Conservation (phyloP, 163 green algal species). For the Chlamydomonas reinhardtii region DNA sequence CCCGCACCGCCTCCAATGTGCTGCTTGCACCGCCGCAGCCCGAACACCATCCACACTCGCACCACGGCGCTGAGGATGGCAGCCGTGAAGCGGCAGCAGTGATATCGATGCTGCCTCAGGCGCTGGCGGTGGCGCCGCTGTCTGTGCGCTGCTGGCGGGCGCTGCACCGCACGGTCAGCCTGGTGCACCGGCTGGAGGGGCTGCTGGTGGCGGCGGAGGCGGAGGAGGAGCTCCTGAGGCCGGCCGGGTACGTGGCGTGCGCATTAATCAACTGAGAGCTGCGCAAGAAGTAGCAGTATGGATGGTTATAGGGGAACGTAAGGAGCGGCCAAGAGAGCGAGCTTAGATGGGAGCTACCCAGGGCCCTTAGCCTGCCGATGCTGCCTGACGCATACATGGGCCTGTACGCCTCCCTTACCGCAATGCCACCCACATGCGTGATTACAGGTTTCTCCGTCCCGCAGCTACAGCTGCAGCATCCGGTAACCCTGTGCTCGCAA, state of each 20-base stretch:
- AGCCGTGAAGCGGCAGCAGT: not conserved
- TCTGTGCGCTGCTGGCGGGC: not conserved
- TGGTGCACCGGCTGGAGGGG: constrained; percentile 7
- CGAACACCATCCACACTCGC: too few relatives aligned
- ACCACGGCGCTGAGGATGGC: too few relatives aligned
- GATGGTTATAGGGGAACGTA: too few relatives aligned
- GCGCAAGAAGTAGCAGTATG: too few relatives aligned
- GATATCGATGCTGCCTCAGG: constrained; percentile 6
- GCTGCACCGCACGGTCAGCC: not conserved
- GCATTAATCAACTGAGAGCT: too few relatives aligned
- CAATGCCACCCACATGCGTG: too few relatives aligned
- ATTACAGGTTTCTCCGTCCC: not conserved
- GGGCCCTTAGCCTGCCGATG: too few relatives aligned
- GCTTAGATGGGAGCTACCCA: too few relatives aligned
- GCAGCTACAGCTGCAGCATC: not conserved
- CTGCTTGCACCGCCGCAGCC: not conserved
- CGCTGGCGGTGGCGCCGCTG: constrained; percentile 9
- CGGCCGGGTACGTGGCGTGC: not conserved
- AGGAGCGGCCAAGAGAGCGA: too few relatives aligned
- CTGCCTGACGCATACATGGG: too few relatives aligned
- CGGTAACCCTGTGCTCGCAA: not conserved
- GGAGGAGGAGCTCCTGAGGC: not conserved
- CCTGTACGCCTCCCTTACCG: too few relatives aligned
- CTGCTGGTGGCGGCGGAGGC: constrained; percentile 8
- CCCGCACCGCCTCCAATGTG: not conserved